Conservation (phyloP, 2,329 filamentous ascomycete genomes). For the Exophiala xenobiotica region DNA sequence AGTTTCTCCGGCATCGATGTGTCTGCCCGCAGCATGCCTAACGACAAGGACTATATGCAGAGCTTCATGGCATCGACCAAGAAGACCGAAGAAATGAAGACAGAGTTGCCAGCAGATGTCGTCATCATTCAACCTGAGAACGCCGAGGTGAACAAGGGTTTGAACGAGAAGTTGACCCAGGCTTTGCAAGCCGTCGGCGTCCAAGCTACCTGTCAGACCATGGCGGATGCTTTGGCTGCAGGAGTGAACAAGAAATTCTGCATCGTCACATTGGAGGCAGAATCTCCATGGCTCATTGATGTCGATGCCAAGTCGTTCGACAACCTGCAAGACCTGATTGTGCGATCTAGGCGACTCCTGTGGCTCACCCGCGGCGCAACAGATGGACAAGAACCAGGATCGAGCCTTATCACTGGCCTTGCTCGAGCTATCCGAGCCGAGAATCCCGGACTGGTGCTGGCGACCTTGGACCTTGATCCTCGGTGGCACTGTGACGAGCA, state of each 20-base stretch:
- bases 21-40: conserved; percentile 5
- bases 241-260: conserved; percentile 27
- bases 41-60: not conserved
- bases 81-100: not conserved
- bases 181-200: not conserved
- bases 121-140: not conserved
- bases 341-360: conserved; percentile 30
- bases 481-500: not conserved
- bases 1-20: conserved; percentile 34
- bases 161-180: not conserved
- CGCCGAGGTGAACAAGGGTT: not conserved
- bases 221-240: conserved; percentile 2
- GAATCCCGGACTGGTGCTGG: conserved; percentile 25
- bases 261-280: conserved; percentile 35
- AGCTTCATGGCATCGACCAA: conserved; percentile 8
- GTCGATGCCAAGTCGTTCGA: conserved; percentile 32
- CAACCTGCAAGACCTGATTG: conserved; percentile 31
- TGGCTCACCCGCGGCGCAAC: conserved; percentile 33
- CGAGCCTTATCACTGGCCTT: conserved; percentile 29
- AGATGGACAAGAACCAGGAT: conserved; percentile 16
- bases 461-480: conserved; percentile 26
- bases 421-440: conserved; percentile 33
- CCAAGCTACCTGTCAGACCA: not conserved
- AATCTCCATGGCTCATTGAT: conserved; percentile 32
- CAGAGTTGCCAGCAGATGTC: conserved; percentile 1